Conservation (phyloP, 169 alveolate genomes). For the Theileria annulata region DNA sequence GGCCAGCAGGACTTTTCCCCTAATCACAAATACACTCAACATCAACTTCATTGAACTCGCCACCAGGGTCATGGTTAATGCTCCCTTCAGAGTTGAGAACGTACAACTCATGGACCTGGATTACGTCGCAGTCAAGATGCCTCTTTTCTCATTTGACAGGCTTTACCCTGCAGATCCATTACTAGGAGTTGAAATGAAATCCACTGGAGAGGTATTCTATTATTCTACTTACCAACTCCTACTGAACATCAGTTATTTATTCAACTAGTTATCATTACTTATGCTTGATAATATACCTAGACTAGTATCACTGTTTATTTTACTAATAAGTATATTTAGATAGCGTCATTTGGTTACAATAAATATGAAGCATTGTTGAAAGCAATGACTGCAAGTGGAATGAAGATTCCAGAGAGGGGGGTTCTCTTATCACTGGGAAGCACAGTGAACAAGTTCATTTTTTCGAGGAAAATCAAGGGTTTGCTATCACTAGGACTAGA, state of each 20-base stretch:
- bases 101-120: conserved; percentile 84
- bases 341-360: conserved; percentile 80
- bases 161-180: conserved; percentile 84
- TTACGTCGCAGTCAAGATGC: conserved; percentile 84
- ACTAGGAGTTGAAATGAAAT: conserved; percentile 88
- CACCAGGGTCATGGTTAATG: conserved; percentile 83
- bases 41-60: conserved; percentile 84
- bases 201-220: conserved; percentile 83
- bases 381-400: conserved; percentile 83
- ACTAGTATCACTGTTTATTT: background rate
- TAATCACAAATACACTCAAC: conserved; percentile 81
- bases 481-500: conserved; percentile 70
- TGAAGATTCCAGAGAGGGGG: conserved; percentile 73
- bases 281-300: background rate
- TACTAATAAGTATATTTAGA: background rate
- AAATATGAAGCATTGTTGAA: conserved; percentile 86
- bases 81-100: conserved; percentile 71
- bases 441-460: conserved; percentile 66
- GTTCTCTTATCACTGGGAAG: conserved; percentile 69
- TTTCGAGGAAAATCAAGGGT: conserved; percentile 66
- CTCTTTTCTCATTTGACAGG: conserved; percentile 85
- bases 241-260: background rate
- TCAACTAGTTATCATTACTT: background rate
- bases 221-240: background rate
- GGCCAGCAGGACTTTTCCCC: conserved; percentile 87